Evolutionary conservation across 75 land plant species (phyloP), one percentile per base, ranked within the genome.

Genomic region (Isoetes taiwanensis): DNA sequence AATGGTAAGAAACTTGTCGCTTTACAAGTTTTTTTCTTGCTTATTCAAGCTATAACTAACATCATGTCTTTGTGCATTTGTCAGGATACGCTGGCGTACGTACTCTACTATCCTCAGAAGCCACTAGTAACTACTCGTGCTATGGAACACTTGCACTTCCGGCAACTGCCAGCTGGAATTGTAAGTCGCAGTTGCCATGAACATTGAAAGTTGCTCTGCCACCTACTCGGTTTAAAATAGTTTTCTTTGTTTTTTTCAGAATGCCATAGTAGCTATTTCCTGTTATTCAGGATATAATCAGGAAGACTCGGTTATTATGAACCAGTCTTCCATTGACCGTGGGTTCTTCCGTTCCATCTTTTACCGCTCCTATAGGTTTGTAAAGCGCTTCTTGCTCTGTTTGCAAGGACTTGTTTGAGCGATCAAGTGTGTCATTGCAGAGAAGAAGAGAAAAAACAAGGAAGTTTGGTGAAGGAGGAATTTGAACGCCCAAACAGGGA

Each of bases 221-320:
- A n/a, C n/a, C n/a, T n/a, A n/a, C n/a, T n/a, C n/a, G n/a, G n/a
- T n/a, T n/a, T n/a, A 19, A 46, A 5, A 46, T 46, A n/a, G 5
- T 46, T 46, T 6, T 6, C 8, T 46, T n/a, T 37, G 11, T 28
- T 40, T 52, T 52, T 1, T 64, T 27, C 43, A 90, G 97, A 93
- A 93, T 79, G 98, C 98, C 0, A 81, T 93, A 69, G 98, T 93
- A 28, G 95, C 98, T 4, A 93, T 93, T 79, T 66, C 98, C 26
- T 93, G 98, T 62, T 93, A 93, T 52, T 93, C 98, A 58, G 98
- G 98, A 10, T 93, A 93, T 63, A 93, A 93, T 59, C 98, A 93
- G 59, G 98, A 93, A 70, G 98, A 93, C 63, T 93, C 98, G 61
- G 97, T 93, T 29, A 93, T 93, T 20, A 93, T 93, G 98, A 93